A percentile compares a stretch with the other conserved stretches of the same genome.
These are phyloP conservation scores for Lepidium sativum DNA, from an alignment of 345 rosid genomes.

Conservation along the genomic window DNA sequence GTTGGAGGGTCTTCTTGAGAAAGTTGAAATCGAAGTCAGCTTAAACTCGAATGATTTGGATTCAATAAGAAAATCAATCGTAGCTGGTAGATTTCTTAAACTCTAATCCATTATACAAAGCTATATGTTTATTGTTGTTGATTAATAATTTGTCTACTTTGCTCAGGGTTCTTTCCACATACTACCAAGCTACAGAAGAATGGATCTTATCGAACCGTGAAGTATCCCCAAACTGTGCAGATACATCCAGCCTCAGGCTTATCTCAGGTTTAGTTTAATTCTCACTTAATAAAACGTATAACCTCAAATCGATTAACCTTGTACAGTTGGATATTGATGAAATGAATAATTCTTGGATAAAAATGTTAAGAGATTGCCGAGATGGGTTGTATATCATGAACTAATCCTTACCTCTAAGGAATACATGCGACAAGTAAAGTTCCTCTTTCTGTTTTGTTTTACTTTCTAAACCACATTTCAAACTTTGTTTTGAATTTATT, in stretches of 20 bases:
- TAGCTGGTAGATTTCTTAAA: constrained; percentile 40
- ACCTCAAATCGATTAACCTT: not conserved
- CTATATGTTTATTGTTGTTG: not conserved
- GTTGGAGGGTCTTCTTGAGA: constrained; percentile 70
- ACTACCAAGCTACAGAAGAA: constrained; percentile 64
- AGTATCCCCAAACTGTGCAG: constrained; percentile 72
- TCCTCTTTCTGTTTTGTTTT: not conserved
- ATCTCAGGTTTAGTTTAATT: constrained; percentile 45
- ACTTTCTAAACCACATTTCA: not conserved
- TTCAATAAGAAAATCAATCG: constrained; percentile 53
- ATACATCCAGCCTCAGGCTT: constrained; percentile 83
- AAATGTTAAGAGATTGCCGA: constrained; percentile 55
- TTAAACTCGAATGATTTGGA: constrained; percentile 50
- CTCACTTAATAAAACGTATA: not conserved
- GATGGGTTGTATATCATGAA: constrained; percentile 80
- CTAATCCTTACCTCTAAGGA: constrained; percentile 81
- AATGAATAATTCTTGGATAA: not conserved
- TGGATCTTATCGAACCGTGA: constrained; percentile 75
- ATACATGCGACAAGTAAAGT: constrained; percentile 67
- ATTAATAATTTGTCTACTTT: not conserved
- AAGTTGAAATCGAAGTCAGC: constrained; percentile 69
- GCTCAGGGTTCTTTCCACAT: constrained; percentile 68
- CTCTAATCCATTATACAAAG: not conserved
- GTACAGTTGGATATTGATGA: not conserved
- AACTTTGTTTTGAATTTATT: not conserved